Evolutionary conservation across 2,329 filamentous ascomycete species (phyloP), one percentile per base, ranked within the genome.

Genomic region (Lachnellula arida): DNA sequence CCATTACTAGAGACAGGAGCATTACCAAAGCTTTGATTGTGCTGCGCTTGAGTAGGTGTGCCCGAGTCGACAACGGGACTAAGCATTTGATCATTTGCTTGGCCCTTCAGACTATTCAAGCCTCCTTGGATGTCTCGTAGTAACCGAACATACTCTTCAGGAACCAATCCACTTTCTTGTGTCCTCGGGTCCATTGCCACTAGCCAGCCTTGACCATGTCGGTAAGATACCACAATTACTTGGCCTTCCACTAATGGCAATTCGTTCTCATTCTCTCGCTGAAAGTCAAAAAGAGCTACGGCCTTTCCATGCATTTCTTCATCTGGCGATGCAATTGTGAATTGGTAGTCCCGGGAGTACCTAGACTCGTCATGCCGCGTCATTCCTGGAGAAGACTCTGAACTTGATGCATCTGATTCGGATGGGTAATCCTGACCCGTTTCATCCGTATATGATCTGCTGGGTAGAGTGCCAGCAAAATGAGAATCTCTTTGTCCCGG

Each of bases 231-330:
- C 78, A 94, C 88, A 55, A 99, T 96, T 55, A 97, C 90, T 69
- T 99, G 94, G 5, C 94, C 94, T 73, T 99, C 94, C 0, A 90
- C 86, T 47, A 99, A 76, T 4, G 91, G 91, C 55, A 99, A 76
- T 72, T 99, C 94, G 69, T 97, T 99, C 71, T 97, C 91, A 70
- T 97, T 97, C 72, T 97, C 93, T 34, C 92, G 84, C 65, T 86
- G 86, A 73, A 99, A 99, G 70, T 97, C 92, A 70, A 96, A 99
- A 22, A 99, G 78, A 6, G 94, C 94, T 28, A 99, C 90, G 11
- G 91, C 92, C 70, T 96, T 96, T 49, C 94, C 94, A 68, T 97
- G 92, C 83, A 97, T 97, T 72, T 97, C 91, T 74, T 97, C 93
- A 71, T 97, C 94, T 5, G 92, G 91, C 14, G 90, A 95, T 15